phyloP scores from a whole-genome alignment of 2,329 filamentous ascomycete species.

The Gremmenia infestans region DNA sequence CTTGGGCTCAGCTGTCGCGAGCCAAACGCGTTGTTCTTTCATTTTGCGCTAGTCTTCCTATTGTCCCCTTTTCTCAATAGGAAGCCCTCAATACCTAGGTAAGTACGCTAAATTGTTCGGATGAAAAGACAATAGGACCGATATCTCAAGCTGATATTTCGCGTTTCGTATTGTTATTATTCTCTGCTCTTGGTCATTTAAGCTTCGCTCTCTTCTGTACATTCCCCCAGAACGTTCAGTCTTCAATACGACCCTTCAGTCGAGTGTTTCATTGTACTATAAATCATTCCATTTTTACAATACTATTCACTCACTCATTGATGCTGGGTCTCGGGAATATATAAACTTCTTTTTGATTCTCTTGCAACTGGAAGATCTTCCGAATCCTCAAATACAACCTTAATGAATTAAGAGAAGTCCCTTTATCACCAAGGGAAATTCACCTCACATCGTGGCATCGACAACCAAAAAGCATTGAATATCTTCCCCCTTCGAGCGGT shows the following conservation, averaged over 20 bases:
- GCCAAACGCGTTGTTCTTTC: not conserved
- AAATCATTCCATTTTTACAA: no score
- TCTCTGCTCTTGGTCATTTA: not conserved
- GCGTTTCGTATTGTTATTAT: not conserved
- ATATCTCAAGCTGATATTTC: not conserved
- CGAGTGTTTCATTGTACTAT: not conserved
- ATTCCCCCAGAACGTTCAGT: not conserved
- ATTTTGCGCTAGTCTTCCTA: constrained; percentile 5
- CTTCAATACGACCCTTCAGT: not conserved
- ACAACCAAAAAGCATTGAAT: not conserved
- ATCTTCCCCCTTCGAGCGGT: not conserved
- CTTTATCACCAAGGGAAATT: not conserved
- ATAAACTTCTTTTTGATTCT: no score
- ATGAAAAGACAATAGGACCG: constrained; percentile 8
- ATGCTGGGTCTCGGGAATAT: no score
- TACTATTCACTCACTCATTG: no score
- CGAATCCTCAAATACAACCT: no score
- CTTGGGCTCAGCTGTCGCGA: not conserved
- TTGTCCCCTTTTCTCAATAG: constrained; percentile 10
- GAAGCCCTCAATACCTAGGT: not conserved
- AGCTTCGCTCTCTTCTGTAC: not conserved
- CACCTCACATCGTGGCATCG: not conserved
- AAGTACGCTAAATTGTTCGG: constrained; percentile 1
- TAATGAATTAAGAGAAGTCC: not conserved
- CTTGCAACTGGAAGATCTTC: no score